Conservation (phyloP, 768 basidiomycete genomes). For the Calocera cornea region DNA sequence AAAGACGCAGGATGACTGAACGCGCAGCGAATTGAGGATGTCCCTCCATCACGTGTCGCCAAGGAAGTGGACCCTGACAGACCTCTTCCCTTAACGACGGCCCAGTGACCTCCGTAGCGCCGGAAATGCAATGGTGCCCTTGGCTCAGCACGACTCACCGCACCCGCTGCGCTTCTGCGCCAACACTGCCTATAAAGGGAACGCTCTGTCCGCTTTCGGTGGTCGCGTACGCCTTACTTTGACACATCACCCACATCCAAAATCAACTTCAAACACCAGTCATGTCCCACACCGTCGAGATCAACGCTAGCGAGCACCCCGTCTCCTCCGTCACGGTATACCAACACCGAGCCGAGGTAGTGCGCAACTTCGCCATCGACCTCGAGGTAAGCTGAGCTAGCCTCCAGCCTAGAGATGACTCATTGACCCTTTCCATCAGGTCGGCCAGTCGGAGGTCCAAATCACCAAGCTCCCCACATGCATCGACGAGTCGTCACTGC, state of each 20-base stretch:
- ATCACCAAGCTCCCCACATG: constrained; percentile 37
- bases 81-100: no score
- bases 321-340: constrained; percentile 9
- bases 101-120: no score
- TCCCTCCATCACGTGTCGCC: no score
- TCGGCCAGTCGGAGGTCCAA: constrained; percentile 39
- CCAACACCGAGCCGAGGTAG: constrained; percentile 8
- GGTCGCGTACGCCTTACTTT: background rate
- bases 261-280: background rate
- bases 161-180: no score
- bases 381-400: constrained; percentile 7
- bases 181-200: no score
- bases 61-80: no score
- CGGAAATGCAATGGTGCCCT: no score
- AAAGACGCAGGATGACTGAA: no score
- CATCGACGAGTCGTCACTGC: constrained; percentile 39
- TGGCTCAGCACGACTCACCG: no score
- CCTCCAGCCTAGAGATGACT: background rate
- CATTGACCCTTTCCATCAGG: constrained; percentile 22
- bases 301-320: constrained; percentile 10
- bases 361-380: constrained; percentile 8
- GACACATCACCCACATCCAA: no score
- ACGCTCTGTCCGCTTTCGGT: no score
- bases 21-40: no score
- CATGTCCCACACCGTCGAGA: constrained; percentile 7